phyloP scores from a whole-genome alignment of 805 yeast species.

The Saccharomycopsis babjevae region DNA sequence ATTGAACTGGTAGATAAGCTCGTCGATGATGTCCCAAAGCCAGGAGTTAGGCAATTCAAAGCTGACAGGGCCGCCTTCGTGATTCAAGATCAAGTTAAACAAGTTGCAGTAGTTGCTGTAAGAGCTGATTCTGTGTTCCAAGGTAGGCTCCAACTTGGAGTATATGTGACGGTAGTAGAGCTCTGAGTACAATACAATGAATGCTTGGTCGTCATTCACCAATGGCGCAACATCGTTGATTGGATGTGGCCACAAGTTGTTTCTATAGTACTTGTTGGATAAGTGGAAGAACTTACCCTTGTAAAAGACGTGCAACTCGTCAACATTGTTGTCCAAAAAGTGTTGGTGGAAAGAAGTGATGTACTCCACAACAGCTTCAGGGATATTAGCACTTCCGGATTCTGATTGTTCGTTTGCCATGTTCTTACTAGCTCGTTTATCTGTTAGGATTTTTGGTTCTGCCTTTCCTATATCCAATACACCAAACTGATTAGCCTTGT shows the following conservation, averaged over 20 bases:
- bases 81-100: constrained; percentile 36
- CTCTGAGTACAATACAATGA: constrained; percentile 37
- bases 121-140: constrained; percentile 36
- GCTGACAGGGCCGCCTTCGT: constrained; percentile 33
- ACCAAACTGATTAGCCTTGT: too few relatives aligned
- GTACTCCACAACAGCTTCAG: constrained; percentile 35
- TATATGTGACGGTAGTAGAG: constrained; percentile 41
- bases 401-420: background rate
- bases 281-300: constrained; percentile 36
- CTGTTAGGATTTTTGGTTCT: background rate
- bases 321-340: constrained; percentile 33
- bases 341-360: constrained; percentile 34
- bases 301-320: constrained; percentile 35
- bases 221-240: constrained; percentile 31
- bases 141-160: constrained; percentile 33
- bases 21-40: constrained; percentile 45
- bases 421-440: background rate
- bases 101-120: constrained; percentile 40
- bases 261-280: constrained; percentile 35
- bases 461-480: too few relatives aligned
- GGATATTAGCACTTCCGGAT: constrained; percentile 21
- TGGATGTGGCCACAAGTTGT: constrained; percentile 38
- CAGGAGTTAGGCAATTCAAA: constrained; percentile 39
- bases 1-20: constrained; percentile 42
- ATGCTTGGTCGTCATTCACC: constrained; percentile 35